Evolutionary conservation across 2,329 filamentous ascomycete species (phyloP), one percentile per base, ranked within the genome.

Genomic region (Emmonsia crescens): DNA sequence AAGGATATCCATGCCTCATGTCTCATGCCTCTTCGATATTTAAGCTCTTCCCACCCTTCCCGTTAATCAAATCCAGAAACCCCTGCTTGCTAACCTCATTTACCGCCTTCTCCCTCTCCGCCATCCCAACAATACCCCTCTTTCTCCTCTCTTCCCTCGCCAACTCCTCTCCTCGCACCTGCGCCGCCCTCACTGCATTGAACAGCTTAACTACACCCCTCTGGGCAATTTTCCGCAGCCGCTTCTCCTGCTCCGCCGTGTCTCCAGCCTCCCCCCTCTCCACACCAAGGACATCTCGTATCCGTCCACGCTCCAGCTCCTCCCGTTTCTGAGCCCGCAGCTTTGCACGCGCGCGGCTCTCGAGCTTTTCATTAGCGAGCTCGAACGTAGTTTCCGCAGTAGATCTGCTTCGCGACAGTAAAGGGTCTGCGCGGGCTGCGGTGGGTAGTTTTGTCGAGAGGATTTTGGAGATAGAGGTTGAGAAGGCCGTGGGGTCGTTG

Each of bases 81-180:
- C 93, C 92, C 78, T 96, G 89, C 79, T 96, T 95, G 74, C 89
- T 96, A 87, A 99, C 94, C 80, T 97, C 92, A 66, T 90, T 94
- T 59, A 96, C 82, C 78, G 88, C 91, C 76, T 95, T 91, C 76
- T 95, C 88, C 66, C 91, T 85, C 74, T 89, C 85, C 64, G 83
- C 83, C 70, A 91, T 85, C 1, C 93, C 93, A 38, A 96, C 83
- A 0, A 95, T 79, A 3, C 91, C 89, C 64, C 87, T 83, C 67
- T 85, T 85, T 74, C 84, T 83, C 57, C 85, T 82, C 66, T 84
- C 83, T 73, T 80, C 84, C 71, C 70, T 73, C 19, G 89, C 86
- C 5, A 91, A 88, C 75, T 93, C 86, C 63, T 87, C 84, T 2
- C 88, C 92, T 75, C 92, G 89, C 62, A 96, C 89, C 76, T 99